Evolutionary conservation across 495 filamentous ascomycete genomes (phyloP), one percentile per base, ranked within the genome.

Genomic region (Parachaetomium inaequale): DNA sequence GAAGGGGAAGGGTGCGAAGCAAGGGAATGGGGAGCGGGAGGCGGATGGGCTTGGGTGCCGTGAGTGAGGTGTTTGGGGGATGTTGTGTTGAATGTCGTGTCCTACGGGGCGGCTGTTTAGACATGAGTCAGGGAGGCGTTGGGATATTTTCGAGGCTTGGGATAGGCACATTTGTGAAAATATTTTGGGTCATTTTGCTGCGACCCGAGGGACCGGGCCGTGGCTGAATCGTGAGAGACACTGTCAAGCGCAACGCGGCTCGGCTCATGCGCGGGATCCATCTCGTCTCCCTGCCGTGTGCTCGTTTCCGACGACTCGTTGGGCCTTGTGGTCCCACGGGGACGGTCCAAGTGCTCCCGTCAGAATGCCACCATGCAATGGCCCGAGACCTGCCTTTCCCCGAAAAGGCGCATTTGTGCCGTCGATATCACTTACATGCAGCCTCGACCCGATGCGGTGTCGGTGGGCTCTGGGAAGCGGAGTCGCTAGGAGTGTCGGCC

Each of bases 131-230:
- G 19, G 42, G n/a, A 10, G 42, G 42, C 42, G 42, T 46, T 46
- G 42, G 42, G n/a, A 28, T 29, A 7, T 50, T 4, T 3, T 50
- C 6, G n/a, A n/a, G n/a, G n/a, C n/a, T n/a, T n/a, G n/a, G n/a
- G n/a, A n/a, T n/a, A n/a, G n/a, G n/a, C n/a, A n/a, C n/a, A n/a
- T n/a, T n/a, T n/a, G n/a, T n/a, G n/a, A n/a, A n/a, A n/a, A n/a
- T n/a, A n/a, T n/a, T n/a, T n/a, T n/a, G n/a, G n/a, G n/a, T n/a
- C 15, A 12, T 43, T 45, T 42, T 56, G 12, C 54, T n/a, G 32
- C 42, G 25, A 32, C 55, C 42, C 56, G 43, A 49, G 43, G n/a
- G 43, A 26, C n/a, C 56, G 43, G 56, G 10, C 45, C 43, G 43
- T 34, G 29, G 56, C 29, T 58, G 56, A 26, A 4, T 34, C 11